Conservation (phyloP, 345 rosid species). For the Chamaenerion angustifolium region DNA sequence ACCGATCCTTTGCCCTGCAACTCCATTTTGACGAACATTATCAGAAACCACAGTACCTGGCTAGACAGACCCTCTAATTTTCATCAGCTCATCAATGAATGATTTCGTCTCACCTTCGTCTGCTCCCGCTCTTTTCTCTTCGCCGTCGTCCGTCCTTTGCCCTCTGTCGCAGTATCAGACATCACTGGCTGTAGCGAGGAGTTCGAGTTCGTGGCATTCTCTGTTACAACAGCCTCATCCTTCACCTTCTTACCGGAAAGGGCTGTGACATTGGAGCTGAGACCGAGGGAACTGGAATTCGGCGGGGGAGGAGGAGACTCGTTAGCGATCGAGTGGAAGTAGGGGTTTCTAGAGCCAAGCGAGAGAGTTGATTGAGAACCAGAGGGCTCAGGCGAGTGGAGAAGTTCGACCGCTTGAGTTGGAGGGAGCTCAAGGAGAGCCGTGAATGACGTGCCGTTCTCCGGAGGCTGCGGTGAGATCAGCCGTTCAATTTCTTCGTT, state of each 20-base stretch:
- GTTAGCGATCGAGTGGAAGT: neutral
- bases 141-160: constrained; percentile 12
- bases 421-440: constrained; percentile 42
- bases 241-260: constrained; percentile 25
- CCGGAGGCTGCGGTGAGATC: constrained; percentile 19
- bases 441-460: constrained; percentile 34
- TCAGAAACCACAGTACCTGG: neutral
- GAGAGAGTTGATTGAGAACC: neutral
- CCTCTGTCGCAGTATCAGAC: constrained; percentile 18
- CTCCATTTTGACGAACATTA: neutral
- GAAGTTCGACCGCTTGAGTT: constrained; percentile 35
- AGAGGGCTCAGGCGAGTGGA: constrained; percentile 21
- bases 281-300: constrained; percentile 15
- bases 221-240: constrained; percentile 17
- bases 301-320: constrained; percentile 18
- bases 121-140: constrained; percentile 38
- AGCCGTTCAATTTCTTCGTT: constrained; percentile 34
- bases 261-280: constrained; percentile 10
- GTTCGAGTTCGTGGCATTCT: constrained; percentile 16
- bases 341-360: neutral
- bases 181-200: constrained; percentile 12
- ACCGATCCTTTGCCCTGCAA: constrained; percentile 25
- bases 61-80: neutral
- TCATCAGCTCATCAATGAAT: neutral
- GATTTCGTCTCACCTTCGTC: constrained; percentile 20